A percentile compares a stretch with the other conserved stretches of the same genome.
Evolutionary conservation across 2,329 filamentous ascomycete species (phyloP).

Genomic region (Exserohilum rostratum): DNA sequence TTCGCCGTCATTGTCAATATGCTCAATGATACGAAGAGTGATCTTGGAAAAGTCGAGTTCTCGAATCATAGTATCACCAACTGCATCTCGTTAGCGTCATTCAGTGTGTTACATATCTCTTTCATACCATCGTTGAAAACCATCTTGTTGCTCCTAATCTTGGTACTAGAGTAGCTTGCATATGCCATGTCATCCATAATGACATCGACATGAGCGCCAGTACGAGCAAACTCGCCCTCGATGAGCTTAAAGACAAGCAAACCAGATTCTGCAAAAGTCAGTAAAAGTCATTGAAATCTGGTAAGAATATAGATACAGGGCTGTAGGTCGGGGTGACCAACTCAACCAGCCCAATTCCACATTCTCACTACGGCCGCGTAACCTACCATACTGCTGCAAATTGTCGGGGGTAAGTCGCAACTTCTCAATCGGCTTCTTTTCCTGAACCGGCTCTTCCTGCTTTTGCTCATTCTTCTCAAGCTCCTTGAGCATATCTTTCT

Average conservation of each 20-base stretch:
- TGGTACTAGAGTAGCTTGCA: slow-evolving; percentile 82
- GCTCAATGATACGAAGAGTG: slow-evolving; percentile 84
- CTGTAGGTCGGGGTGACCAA: slow-evolving; percentile 31
- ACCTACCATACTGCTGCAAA: slow-evolving; percentile 74
- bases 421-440: slow-evolving; percentile 70
- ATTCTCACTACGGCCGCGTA: slow-evolving; percentile 19
- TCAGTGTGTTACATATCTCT: background rate
- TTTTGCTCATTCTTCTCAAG: slow-evolving; percentile 56
- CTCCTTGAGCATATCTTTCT: slow-evolving; percentile 52
- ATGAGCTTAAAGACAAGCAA: slow-evolving; percentile 93
- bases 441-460: slow-evolving; percentile 55
- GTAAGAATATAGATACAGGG: slow-evolving; percentile 26
- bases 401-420: slow-evolving; percentile 80
- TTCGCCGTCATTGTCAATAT: slow-evolving; percentile 73
- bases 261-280: slow-evolving; percentile 72
- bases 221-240: slow-evolving; percentile 81
- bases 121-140: slow-evolving; percentile 79
- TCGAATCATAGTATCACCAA: slow-evolving; percentile 92
- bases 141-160: slow-evolving; percentile 69
- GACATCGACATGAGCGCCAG: slow-evolving; percentile 80
- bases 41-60: slow-evolving; percentile 97
- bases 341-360: slow-evolving; percentile 30
- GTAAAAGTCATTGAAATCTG: slow-evolving; percentile 17
- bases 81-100: slow-evolving; percentile 44
- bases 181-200: slow-evolving; percentile 95